Percentiles rank a stretch among this genome's conserved stretches.
These are phyloP conservation scores for Lodderomyces beijingensis DNA, from an alignment of 1,139 yeast species.

Conservation along the genomic window DNA sequence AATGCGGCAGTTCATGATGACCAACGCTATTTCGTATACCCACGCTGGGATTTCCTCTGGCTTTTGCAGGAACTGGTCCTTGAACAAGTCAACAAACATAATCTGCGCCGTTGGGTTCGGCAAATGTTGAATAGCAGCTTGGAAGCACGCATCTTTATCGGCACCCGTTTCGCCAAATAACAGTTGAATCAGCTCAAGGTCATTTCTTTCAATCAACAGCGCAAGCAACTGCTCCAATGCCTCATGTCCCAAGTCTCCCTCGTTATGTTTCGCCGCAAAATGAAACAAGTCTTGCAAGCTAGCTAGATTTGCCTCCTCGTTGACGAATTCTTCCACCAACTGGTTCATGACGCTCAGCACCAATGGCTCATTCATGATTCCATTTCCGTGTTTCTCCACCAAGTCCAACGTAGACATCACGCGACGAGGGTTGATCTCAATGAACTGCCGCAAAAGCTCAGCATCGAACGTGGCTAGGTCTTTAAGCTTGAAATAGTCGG, in stretches of 20 bases:
- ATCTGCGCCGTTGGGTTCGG: constrained; percentile 6
- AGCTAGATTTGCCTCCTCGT: too few relatives aligned
- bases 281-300: neutral
- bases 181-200: neutral
- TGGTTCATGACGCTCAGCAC: constrained; percentile 18
- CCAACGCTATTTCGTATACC: constrained; percentile 7
- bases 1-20: constrained; percentile 7
- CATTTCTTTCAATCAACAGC: constrained; percentile 1
- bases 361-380: constrained; percentile 10
- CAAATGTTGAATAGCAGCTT: neutral
- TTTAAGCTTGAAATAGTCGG: constrained; percentile 22
- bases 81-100: constrained; percentile 12
- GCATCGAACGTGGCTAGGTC: constrained; percentile 3
- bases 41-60: constrained; percentile 3
- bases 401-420: constrained; percentile 35
- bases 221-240: constrained; percentile 1
- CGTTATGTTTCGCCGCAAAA: too few relatives aligned
- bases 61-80: constrained; percentile 8
- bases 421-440: constrained; percentile 38
- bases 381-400: constrained; percentile 19
- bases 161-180: neutral
- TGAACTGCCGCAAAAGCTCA: constrained; percentile 19
- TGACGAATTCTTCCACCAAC: too few relatives aligned
- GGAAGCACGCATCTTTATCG: neutral
- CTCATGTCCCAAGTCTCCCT: neutral